Base-by-base conservation (phyloP, 2,329 filamentous ascomycete species). In the Trichoderma hamatum region DNA sequence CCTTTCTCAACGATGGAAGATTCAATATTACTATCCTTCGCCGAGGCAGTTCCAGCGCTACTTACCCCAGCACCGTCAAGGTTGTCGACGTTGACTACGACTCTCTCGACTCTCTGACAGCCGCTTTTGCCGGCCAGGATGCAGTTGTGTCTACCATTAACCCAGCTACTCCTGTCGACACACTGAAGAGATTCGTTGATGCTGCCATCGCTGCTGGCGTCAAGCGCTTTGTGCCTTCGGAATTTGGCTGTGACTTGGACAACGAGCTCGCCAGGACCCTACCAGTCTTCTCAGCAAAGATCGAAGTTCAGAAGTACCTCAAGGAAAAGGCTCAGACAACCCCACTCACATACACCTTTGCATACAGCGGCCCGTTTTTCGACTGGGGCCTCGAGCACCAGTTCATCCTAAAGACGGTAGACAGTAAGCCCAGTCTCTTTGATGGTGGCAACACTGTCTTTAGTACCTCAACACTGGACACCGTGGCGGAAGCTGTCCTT, bases 181-280 rank as follows among this genome's bases (percentile, higher is more conserved):
- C 39, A 14, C 78, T 80, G 65, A 46, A 64, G 10, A 75, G 82
- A 13, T 79, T 90, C 56, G 82, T 90, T 55, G 84, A 90, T 36
- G 89, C 88, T 0, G 84, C 88, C 36, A 79, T 87, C 32, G 82
- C 83, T 4, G 87, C 87, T 3, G 87, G 88, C 5, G 87, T 91
- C 0, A 82, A 88, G 74, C 83, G 87, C 14, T 88, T 90, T 79
- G 77, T 91, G 36, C 88, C 88, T 2, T 85, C 85, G 2, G 88
- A 90, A 70, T 91, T 84, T 60, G 82, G 81, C 39, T 73, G 75
- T 54, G 76, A 83, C 78, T 68, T 79, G 11, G 43, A 64, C 21
- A 67, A 76, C 24, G 76, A 77, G 9, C 75, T 82, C 64, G 72
- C 77, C 58, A 71, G 79, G 67, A 61, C 77, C 2, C 81, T 90